Evolutionary conservation across 177 flowering plant species (phyloP), one percentile per base, ranked within the genome.

Genomic region (Vitis hybrid): DNA sequence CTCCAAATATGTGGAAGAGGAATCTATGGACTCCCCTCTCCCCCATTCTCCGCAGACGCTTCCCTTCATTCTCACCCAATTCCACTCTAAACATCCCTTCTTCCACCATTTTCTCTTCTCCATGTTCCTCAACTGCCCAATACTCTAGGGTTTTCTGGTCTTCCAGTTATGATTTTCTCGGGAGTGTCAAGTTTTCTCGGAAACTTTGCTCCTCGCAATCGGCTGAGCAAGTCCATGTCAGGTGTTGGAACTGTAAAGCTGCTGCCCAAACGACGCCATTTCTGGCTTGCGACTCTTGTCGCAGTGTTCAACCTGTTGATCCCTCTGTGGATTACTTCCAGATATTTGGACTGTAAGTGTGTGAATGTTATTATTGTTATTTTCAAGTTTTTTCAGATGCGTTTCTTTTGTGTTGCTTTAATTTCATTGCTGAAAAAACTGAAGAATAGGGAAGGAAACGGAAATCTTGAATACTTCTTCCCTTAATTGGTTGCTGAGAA

Each of bases 221-320:
- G 2, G 72, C 70, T 4, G 74, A 51, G 57, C 62, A 50, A 49
- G 60, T 46, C 19, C 9, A 21, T 7, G 58, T 8, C 30, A 73
- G 59, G 51, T 91, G 98, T 82, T 93, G 97, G 97, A 86, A 77
- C 49, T 89, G 97, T 54, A 72, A 70, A 40, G 75, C 73, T 2
- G 74, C 58, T 2, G 75, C 84, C 4, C 67, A 32, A 46, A 52
- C 80, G 51, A 55, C 65, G 56, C 83, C 82, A 49, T 91, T 91
- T 75, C 84, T 94, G 40, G 70, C 80, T 56, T 94, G 97, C 54
- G 78, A 76, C 11, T 76, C 86, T 5, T 94, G 98, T 73, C 78
- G 85, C 56, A 76, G 87, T 66, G 78, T 91, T 72, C 98, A 94
- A 61, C 95, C 97, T 2, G 86, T 92, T 67, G 89, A 91, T 82